phyloP scores from a whole-genome alignment of 2,329 filamentous ascomycete genomes.

The Monilinia laxa region DNA sequence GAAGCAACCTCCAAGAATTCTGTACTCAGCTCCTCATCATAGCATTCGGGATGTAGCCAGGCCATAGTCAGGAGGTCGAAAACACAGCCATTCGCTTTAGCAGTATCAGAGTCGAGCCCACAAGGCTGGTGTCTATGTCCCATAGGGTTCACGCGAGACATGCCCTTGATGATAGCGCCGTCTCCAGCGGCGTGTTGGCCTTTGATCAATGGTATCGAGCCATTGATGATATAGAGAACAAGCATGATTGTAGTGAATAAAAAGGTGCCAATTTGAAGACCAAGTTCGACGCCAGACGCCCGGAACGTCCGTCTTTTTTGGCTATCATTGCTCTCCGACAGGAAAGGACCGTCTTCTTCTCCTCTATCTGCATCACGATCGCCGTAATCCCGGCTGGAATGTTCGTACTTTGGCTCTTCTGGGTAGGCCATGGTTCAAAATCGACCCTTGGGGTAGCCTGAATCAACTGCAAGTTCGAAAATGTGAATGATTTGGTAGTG shows the following conservation, averaged over 20 bases:
- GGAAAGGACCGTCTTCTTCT: background rate
- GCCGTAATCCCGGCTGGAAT: background rate
- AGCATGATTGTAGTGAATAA: background rate
- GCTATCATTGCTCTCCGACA: background rate
- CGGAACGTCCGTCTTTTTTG: background rate
- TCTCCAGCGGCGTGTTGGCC: background rate
- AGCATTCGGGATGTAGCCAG: conserved; percentile 7
- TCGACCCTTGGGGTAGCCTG: background rate
- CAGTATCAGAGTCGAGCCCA: conserved; percentile 4
- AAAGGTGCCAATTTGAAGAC: conserved; percentile 2
- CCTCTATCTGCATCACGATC: conserved; percentile 4
- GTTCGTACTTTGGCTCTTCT: conserved; percentile 6
- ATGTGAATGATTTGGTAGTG: background rate
- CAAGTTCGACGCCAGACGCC: background rate
- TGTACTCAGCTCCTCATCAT: background rate
- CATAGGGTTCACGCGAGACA: background rate
- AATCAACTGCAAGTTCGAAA: background rate
- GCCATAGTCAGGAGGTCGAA: conserved; percentile 3
- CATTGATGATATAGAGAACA: conserved; percentile 3
- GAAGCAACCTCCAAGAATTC: conserved; percentile 5
- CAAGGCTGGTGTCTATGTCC: conserved; percentile 1
- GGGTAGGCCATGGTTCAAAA: background rate
- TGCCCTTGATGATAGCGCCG: background rate
- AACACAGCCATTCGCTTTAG: conserved; percentile 3
- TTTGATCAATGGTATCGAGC: background rate